Base-by-base conservation (phyloP, 2,329 filamentous ascomycete genomes). In the Verticillium longisporum region DNA sequence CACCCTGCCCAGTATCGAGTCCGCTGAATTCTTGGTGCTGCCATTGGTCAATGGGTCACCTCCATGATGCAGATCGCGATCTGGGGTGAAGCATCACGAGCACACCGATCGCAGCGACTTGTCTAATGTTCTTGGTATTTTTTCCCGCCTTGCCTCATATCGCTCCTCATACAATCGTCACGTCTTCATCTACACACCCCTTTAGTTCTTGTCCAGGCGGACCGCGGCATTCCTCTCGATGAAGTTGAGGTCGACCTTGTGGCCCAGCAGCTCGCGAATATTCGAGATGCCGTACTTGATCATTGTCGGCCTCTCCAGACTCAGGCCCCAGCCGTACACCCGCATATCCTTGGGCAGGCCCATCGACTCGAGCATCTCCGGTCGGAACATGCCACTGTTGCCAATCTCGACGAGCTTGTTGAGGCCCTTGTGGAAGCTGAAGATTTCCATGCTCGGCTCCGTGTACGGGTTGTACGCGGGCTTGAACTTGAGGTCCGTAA, bases 321-420 rank as follows among this genome's bases (percentile, higher is more conserved):
- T 91, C 72, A 99, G 78, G 41, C 95, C 95, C 84, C 92, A 98
- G 37, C 95, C 95, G 73, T 97, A 98, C 10, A 97, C 93, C 65
- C 90, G 83, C 86, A 98, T 87, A 70, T 97, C 90, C 77, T 88
- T 92, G 31, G 93, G 93, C 70, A 98, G 77, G 37, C 94, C 94
- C 93, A 97, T 97, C 5, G 92, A 82, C 77, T 97, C 90, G 71
- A 97, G 77, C 94, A 98, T 97, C 78, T 99, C 95, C 1, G 95
- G 93, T 67, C 95, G 84, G 87, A 99, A 99, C 92, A 99, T 98
- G 65, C 95, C 95, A 69, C 89, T 94, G 80, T 99, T 98, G 63
- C 95, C 95, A 72, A 98, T 98, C 79, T 98, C 95, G 32, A 98
- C 91, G 79, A 96, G 89, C 80, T 96, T 96, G 70, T 86, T 86